Evolutionary conservation across 106 monocot genomes (phyloP), one percentile per base, ranked within the genome.

Genomic region (Dendrobium huoshanense): DNA sequence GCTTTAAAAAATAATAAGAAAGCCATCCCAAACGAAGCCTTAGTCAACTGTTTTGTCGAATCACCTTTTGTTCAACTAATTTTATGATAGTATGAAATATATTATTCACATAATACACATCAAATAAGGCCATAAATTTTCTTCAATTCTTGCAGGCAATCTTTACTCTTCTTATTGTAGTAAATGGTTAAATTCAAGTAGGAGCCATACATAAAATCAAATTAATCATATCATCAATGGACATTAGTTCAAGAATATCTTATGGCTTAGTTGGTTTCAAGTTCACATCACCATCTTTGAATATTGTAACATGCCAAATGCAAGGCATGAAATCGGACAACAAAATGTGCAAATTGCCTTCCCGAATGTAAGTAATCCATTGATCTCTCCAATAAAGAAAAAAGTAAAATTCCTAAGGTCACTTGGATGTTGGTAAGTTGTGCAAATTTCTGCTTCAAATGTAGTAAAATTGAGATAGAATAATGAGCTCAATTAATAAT

Each of bases 361-460:
- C 37, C 11, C 1, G 16, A 70, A 13, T 20, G 70, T 22, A 70
- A 4, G 33, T 2, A 4, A 61, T 7, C 61, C 22, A 19, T 61
- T 61, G 61, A 24, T 4, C 20, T 61, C 61, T 61, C 22, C 24
- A 61, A 61, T 61, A 58, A 58, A 58, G 61, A 61, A 7, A 3
- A 61, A 8, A 10, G 22, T 6, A 70, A 37, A 33, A 17, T 70
- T 22, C 61, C n/a, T 61, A 61, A 1, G n/a, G 3, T 61, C 8
- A 61, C 37, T 37, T 16, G 31, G 24, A 37, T 70, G 70, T 16
- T n/a, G 31, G 16, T 70, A 37, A 70, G 33, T 37, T 70, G 4
- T 70, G 70, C 15, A 33, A 70, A 65, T 65, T 70, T 29, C 37
- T 70, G 29, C 31, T 70, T 70, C 15, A 70, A 70, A 70, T 61